Conservation (phyloP, 2,329 filamentous ascomycete genomes). For the Penicillium brevicompactum region DNA sequence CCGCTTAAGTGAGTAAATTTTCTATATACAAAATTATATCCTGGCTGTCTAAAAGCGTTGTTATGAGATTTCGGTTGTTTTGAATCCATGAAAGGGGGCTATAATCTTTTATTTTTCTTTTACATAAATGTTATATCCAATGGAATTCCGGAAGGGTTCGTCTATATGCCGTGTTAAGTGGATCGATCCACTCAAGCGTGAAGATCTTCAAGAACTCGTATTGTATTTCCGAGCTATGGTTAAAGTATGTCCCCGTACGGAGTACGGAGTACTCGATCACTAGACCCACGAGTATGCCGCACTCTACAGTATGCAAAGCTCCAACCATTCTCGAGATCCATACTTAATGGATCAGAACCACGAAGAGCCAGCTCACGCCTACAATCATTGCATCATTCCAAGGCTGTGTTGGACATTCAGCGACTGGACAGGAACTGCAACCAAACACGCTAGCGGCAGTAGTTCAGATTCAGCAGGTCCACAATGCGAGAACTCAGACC, state of each 20-base stretch:
- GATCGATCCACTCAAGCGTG: conserved; percentile 1
- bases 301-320: too few species aligned
- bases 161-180: background rate
- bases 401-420: background rate
- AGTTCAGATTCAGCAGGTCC: background rate
- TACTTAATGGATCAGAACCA: too few species aligned
- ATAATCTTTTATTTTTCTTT: conserved; percentile 1
- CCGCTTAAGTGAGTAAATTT: background rate
- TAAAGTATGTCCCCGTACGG: too few species aligned
- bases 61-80: background rate
- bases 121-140: conserved; percentile 1
- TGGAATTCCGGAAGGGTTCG: background rate
- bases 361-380: background rate
- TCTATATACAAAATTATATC: background rate
- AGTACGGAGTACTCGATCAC: too few species aligned
- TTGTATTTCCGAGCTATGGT: too few species aligned
- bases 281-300: too few species aligned
- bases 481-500: background rate
- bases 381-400: background rate
- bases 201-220: conserved; percentile 9
- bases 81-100: background rate
- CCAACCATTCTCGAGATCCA: too few species aligned
- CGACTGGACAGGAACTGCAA: background rate
- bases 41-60: conserved; percentile 7
- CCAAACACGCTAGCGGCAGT: background rate